These are phyloP conservation scores for Heritiera littoralis DNA, from an alignment of 345 rosid genomes.

Conservation along the genomic window DNA sequence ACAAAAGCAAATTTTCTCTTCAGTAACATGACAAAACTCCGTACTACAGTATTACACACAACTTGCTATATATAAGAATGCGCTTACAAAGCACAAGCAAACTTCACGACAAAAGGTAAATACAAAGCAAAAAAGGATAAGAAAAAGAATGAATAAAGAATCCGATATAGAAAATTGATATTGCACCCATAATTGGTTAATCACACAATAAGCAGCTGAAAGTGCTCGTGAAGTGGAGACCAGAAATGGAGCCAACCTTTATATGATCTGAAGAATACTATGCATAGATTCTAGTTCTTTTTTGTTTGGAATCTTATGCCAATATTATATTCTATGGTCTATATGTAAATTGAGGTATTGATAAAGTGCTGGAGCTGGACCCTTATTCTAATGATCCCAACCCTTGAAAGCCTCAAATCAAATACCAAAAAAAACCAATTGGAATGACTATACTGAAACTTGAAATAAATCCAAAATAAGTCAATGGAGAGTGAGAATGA, in stretches of 20 bases:
- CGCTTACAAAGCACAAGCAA: neutral
- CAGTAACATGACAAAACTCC: neutral
- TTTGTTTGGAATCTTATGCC: neutral
- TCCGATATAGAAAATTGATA: neutral
- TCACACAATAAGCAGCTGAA: neutral
- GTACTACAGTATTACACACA: neutral
- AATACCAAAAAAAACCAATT: neutral
- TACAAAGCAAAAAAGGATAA: neutral
- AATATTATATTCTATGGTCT: neutral
- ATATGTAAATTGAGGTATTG: neutral
- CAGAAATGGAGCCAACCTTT: neutral
- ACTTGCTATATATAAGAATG: neutral
- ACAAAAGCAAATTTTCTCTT: slow-evolving; percentile 9
- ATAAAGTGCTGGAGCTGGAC: neutral
- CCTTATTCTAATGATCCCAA: neutral
- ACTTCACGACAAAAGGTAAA: neutral
- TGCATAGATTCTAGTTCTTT: neutral
- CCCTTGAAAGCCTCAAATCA: neutral
- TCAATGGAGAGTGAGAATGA: neutral
- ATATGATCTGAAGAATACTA: neutral
- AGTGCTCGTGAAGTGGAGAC: neutral
- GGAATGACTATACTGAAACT: neutral
- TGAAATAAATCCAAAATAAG: neutral
- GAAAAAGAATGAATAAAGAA: neutral
- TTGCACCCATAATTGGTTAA: neutral